phyloP scores from a whole-genome alignment of 2,329 filamentous ascomycete species.

The Stachybotrys chartarum region DNA sequence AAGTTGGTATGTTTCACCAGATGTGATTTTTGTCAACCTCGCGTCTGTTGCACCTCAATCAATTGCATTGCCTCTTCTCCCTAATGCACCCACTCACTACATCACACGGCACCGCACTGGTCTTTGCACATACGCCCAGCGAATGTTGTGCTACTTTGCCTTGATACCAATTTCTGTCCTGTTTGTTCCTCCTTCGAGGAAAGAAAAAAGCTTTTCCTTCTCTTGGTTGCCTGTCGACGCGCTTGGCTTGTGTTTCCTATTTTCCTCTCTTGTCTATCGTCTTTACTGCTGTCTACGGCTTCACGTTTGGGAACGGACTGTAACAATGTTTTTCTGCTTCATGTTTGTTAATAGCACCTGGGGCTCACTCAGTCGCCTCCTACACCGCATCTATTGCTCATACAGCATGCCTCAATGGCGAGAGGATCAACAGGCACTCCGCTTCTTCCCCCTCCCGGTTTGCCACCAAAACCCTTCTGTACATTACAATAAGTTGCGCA shows the following conservation, averaged over 20 bases:
- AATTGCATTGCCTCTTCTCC: conserved; percentile 13
- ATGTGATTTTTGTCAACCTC: conserved; percentile 55
- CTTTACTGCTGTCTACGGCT: conserved; percentile 14
- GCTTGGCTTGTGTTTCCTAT: conserved; percentile 9
- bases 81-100: conserved; percentile 8
- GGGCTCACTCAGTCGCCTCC: conserved; percentile 10
- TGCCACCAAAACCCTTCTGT: conserved; percentile 35
- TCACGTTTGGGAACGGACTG: conserved; percentile 22
- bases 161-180: conserved; percentile 26
- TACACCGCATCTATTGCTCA: conserved; percentile 12
- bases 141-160: conserved; percentile 26
- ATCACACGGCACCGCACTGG: conserved; percentile 9
- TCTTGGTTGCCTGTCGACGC: conserved; percentile 6
- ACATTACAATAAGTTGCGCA: conserved; percentile 46
- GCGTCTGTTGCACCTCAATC: conserved; percentile 31
- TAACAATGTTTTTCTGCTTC: conserved; percentile 17
- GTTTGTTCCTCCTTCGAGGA: conserved; percentile 2
- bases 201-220: conserved; percentile 11
- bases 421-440: conserved; percentile 29
- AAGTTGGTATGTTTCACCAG: conserved; percentile 98
- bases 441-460: conserved; percentile 16
- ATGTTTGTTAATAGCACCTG: conserved; percentile 18
- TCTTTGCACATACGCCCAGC: conserved; percentile 5
- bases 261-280: conserved; percentile 12
- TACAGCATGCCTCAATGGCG: conserved; percentile 22